Percentiles rank a stretch among this genome's conserved stretches.
phyloP scores from a whole-genome alignment of 148 eudicot species.

The Bassia scoparia region DNA sequence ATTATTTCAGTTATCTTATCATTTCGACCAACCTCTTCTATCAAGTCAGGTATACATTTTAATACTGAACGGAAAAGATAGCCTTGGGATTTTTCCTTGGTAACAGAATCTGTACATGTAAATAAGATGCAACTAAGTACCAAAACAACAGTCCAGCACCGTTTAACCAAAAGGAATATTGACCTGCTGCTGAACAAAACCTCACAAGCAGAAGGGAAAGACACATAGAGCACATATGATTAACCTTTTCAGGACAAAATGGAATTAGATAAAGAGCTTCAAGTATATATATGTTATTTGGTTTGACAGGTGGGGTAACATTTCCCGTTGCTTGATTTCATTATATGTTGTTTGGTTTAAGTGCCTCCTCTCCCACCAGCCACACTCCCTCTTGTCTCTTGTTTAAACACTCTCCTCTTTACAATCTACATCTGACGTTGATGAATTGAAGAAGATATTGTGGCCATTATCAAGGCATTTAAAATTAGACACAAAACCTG shows the following conservation, averaged over 20 bases:
- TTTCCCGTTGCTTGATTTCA: background rate
- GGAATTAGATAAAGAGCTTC: background rate
- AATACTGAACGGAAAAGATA: constrained; percentile 93
- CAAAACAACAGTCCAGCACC: background rate
- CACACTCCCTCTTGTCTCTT: no score
- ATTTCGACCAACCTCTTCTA: constrained; percentile 96
- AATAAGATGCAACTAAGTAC: constrained; percentile 9
- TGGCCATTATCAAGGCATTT: no score
- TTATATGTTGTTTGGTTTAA: no score
- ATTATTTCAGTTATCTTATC: constrained; percentile 97
- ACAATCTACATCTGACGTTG: no score
- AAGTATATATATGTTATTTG: background rate
- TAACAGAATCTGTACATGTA: constrained; percentile 66
- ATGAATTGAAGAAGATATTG: no score
- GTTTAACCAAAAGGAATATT: background rate
- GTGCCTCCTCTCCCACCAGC: background rate
- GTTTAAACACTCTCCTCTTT: background rate
- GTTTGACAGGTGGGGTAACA: background rate
- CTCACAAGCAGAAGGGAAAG: background rate
- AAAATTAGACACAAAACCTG: background rate
- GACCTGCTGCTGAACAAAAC: background rate
- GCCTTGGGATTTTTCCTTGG: constrained; percentile 92
- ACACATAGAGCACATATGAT: background rate
- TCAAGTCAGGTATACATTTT: constrained; percentile 95
- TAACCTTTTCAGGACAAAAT: background rate